Evolutionary conservation across 2,329 filamentous ascomycete species (phyloP), one percentile per base, ranked within the genome.

Genomic region (Paecilomyces variotii): DNA sequence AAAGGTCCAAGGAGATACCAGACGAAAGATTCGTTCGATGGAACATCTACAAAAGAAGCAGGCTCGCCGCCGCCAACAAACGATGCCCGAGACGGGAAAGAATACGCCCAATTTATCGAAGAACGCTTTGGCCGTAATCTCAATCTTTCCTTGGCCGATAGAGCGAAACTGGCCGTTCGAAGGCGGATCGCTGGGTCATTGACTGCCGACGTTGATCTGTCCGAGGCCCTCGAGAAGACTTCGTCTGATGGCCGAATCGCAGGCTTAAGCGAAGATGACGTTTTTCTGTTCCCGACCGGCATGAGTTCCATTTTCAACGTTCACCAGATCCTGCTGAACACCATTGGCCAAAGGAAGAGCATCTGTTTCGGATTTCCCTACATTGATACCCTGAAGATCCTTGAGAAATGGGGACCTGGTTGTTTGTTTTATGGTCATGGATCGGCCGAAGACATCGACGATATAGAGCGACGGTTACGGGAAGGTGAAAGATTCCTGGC

Each of bases 311-410:
- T 99, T 52, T 99, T 91, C 77, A 91, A 90, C 65, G 83, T 89
- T 0, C 94, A 99, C 71, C 86, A 88, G 54, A 84, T 84, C 51
- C 78, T 97, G 55, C 78, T 93, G 62, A 78, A 79, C 56, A 81
- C 84, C 0, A 84, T 87, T 39, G 85, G 86, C 2, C 77, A 80
- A 6, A 70, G 84, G 60, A 89, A 90, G 74, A 95, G 91, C 72
- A 86, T 99, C 69, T 92, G 88, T 68, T 97, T 91, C 68, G 94
- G 94, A n/a, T 99, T 99, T 66, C 91, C 94, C 0, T 99, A 99
- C 67, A 90, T 97, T 56, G 94, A 99, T 74, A 97, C 94, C 0
- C 82, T 97, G 57, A 99, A 99, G 72, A 90, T 97, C 55, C 79
- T 97, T 4, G 81, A 97, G 71, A 99, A 97, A 72, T 97, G 95